Evolutionary conservation across 768 basidiomycete genomes (phyloP), one percentile per base, ranked within the genome.

Genomic region (Suillus subluteus): DNA sequence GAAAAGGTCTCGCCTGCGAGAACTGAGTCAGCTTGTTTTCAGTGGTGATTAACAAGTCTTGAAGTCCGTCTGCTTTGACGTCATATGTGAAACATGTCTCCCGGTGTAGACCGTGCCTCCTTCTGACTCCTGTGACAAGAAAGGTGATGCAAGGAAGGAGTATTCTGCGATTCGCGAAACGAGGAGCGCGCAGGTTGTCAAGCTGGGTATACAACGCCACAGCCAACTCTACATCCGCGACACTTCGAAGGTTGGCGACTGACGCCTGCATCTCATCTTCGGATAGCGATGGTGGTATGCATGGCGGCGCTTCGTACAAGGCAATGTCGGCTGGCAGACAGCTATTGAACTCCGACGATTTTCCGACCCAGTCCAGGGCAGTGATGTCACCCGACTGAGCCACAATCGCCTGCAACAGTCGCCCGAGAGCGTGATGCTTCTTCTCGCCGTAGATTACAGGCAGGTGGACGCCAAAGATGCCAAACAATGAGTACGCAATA

Each of bases 381-480:
- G 37, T 38, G 4, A 38, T 15, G 1, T 58, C 37, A 15, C 56
- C 35, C 7, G 56, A 58, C 56, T 58, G 35, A n/a, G 56, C 56
- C 21, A 58, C 37, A 7, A 58, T 16, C 2, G 13, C 56, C 37
- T 63, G 46, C 6, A 52, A 21, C 7, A 63, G 50, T 8, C 62
- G 32, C 6, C 46, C 52, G 6, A 55, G 40, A n/a, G 62, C 52
- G 5, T 56, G 37, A 16, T 63, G 46, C n/a, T 56, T 63, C 56
- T n/a, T n/a, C 44, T 65, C 69, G 23, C 70, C 70, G 32, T 69
- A 69, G 52, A 50, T 52, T 16, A 71, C 50, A 13, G 66, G 58
- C 18, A 71, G 35, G n/a, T 58, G 56, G 6, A 58, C n/a, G 4
- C 37, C 37, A 38, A 71, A 67, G 23, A 71, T 50, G 13, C 66